Evolutionary conservation across 2,329 filamentous ascomycete species (phyloP).

Genomic region (Cercospora sp.): DNA sequence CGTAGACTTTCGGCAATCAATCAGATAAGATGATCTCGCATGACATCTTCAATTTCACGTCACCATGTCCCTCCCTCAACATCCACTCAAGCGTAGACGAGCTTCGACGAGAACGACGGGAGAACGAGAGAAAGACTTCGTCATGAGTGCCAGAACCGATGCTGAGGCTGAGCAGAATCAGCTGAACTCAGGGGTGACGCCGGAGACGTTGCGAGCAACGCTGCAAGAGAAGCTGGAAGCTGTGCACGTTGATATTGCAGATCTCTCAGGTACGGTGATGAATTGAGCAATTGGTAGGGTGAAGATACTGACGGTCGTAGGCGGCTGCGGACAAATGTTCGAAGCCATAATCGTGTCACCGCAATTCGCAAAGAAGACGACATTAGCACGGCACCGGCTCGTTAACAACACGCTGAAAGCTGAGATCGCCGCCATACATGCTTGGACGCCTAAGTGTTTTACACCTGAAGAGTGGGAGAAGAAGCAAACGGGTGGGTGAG

Average conservation of each 20-base stretch:
- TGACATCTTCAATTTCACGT: slow-evolving; percentile 6
- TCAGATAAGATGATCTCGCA: slow-evolving; percentile 13
- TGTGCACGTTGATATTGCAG: slow-evolving; percentile 80
- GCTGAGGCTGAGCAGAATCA: slow-evolving; percentile 54
- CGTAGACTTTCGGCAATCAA: slow-evolving; percentile 1
- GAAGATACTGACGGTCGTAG: slow-evolving; percentile 42
- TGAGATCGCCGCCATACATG: slow-evolving; percentile 88
- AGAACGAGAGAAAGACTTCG: slow-evolving; percentile 12
- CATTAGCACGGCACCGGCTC: slow-evolving; percentile 80
- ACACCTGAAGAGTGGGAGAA: slow-evolving; percentile 87
- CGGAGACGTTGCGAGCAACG: slow-evolving; percentile 67
- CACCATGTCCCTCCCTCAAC: slow-evolving; percentile 1
- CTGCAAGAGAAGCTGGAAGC: slow-evolving; percentile 71
- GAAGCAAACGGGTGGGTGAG: slow-evolving; percentile 49
- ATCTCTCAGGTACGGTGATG: slow-evolving; percentile 76
- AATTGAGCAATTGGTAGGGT: neutral
- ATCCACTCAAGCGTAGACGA: slow-evolving; percentile 5
- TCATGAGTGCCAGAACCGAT: slow-evolving; percentile 49
- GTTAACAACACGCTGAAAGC: slow-evolving; percentile 81
- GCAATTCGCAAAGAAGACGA: slow-evolving; percentile 57
- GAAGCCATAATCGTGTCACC: slow-evolving; percentile 66
- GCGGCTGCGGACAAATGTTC: slow-evolving; percentile 71
- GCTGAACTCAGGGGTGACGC: slow-evolving; percentile 61
- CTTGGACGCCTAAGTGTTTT: slow-evolving; percentile 92
- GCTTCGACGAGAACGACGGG: slow-evolving; percentile 7